These are phyloP conservation scores for Xylaria intraflava DNA, from an alignment of 495 filamentous ascomycete genomes.

Conservation along the genomic window DNA sequence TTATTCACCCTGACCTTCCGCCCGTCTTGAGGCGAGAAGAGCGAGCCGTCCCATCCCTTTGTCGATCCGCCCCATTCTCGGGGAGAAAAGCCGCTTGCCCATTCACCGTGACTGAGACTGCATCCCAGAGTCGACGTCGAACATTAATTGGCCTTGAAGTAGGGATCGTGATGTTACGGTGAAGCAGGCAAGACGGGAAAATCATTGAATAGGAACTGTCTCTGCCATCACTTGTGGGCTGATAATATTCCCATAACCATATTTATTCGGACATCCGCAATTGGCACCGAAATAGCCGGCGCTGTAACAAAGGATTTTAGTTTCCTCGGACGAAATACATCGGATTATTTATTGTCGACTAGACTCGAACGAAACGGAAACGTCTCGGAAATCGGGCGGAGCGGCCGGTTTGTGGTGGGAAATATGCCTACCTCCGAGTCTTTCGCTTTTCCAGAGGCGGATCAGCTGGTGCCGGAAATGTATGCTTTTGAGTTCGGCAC, in stretches of 20 bases:
- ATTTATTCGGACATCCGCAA: neutral
- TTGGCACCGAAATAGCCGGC: neutral
- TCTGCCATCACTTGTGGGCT: neutral
- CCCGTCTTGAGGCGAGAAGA: neutral
- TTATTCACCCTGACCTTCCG: neutral
- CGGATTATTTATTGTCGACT: too few relatives aligned
- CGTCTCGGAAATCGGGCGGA: neutral
- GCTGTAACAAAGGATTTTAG: neutral
- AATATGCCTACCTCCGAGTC: conserved; percentile 18
- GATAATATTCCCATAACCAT: neutral
- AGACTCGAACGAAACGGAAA: neutral
- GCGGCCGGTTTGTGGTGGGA: neutral
- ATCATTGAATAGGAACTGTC: neutral
- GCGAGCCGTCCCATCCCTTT: neutral
- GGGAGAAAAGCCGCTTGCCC: neutral
- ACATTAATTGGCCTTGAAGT: conserved; percentile 10
- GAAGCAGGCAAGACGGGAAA: conserved; percentile 2
- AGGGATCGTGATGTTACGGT: conserved; percentile 20
- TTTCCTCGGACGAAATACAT: neutral
- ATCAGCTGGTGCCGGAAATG: conserved; percentile 10
- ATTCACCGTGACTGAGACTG: neutral
- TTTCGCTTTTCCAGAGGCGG: conserved; percentile 12
- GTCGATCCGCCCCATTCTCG: neutral
- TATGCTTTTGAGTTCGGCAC: conserved; percentile 8
- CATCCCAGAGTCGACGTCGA: neutral